These are phyloP conservation scores for Penicillium sp. DNA, from an alignment of 2,329 filamentous ascomycete genomes.

Conservation along the genomic window DNA sequence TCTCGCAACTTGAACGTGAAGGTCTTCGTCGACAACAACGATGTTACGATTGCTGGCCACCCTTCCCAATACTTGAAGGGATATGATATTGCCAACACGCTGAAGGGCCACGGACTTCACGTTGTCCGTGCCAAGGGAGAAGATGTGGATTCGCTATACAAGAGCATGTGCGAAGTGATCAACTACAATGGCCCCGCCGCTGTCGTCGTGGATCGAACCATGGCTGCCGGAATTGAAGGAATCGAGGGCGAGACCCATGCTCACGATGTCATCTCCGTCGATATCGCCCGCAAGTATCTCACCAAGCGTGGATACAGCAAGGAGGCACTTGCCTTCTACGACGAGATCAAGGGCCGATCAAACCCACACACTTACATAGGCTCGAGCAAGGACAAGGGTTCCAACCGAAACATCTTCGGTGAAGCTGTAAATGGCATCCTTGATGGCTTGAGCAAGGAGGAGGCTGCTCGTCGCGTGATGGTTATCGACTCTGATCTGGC, in stretches of 20 bases:
- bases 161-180: constrained; percentile 36
- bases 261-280: constrained; percentile 45
- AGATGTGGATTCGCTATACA: constrained; percentile 42
- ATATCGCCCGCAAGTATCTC: constrained; percentile 42
- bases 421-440: constrained; percentile 45
- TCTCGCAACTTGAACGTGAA: constrained; percentile 44
- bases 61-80: constrained; percentile 46
- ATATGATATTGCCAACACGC: constrained; percentile 36
- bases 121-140: constrained; percentile 43
- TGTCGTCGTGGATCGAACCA: constrained; percentile 36
- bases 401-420: constrained; percentile 45
- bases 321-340: constrained; percentile 39
- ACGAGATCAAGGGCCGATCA: constrained; percentile 35
- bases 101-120: constrained; percentile 43
- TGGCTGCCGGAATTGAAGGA: constrained; percentile 43
- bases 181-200: constrained; percentile 40
- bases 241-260: constrained; percentile 41
- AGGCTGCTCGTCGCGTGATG: constrained; percentile 42
- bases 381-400: constrained; percentile 40
- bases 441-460: constrained; percentile 41
- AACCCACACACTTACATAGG: constrained; percentile 41
- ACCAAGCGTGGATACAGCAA: constrained; percentile 41
- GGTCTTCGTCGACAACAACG: constrained; percentile 46
- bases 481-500: constrained; percentile 48
- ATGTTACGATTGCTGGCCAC: constrained; percentile 47